Percentiles rank a stretch among this genome's conserved stretches.
Evolutionary conservation across 179 eudicot genomes (phyloP).

Genomic region (Heliamphora pulchella): DNA sequence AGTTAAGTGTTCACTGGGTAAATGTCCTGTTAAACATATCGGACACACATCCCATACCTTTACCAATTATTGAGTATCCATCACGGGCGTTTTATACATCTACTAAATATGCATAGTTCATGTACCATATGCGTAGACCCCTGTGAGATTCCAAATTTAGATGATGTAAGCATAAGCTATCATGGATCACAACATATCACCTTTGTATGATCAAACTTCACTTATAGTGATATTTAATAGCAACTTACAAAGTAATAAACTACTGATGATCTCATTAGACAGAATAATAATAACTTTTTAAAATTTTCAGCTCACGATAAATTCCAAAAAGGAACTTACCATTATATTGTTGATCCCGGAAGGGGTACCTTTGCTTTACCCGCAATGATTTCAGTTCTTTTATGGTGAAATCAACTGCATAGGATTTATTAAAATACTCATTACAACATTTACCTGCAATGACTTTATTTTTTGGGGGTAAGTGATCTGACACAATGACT

Average conservation of each 20-base stretch:
- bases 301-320: not conserved
- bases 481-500: slow-evolving; percentile 25
- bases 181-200: not conserved
- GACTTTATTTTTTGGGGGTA: slow-evolving; percentile 41
- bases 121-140: no score
- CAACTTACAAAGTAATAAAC: no score
- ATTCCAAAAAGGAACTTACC: slow-evolving; percentile 36
- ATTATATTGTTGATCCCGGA: slow-evolving; percentile 85
- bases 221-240: no score
- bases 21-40: no score
- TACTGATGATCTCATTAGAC: not conserved
- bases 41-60: no score
- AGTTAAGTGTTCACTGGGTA: no score
- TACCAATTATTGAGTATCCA: no score
- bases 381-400: slow-evolving; percentile 72
- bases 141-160: not conserved
- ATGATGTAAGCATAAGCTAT: not conserved
- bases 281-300: not conserved
- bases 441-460: slow-evolving; percentile 34
- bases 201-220: no score
- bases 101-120: no score
- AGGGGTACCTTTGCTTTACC: slow-evolving; percentile 66
- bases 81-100: no score
- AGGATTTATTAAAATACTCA: not conserved
- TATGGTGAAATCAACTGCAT: slow-evolving; percentile 86